These are phyloP conservation scores for Alloascoidea africana DNA, from an alignment of 805 yeast species.

Conservation along the genomic window DNA sequence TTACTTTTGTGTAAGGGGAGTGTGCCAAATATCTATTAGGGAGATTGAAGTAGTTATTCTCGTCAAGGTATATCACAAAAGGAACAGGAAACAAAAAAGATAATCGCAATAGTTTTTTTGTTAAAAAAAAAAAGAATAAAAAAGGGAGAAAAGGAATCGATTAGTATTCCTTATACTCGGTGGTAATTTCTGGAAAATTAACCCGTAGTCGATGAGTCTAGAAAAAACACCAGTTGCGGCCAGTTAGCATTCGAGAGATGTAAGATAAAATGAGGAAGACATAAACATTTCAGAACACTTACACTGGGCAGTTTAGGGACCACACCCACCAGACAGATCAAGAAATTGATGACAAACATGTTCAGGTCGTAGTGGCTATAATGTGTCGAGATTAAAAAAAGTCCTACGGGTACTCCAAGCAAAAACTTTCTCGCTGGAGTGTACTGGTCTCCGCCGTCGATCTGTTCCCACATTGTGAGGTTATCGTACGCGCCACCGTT, in stretches of 20 bases:
- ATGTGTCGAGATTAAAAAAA: constrained; percentile 80
- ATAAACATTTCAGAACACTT: not conserved
- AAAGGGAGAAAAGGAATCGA: too few relatives aligned
- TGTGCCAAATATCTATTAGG: too few relatives aligned
- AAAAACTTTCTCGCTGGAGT: constrained; percentile 93
- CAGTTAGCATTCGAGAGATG: not conserved
- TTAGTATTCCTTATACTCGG: too few relatives aligned
- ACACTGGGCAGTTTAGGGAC: constrained; percentile 69
- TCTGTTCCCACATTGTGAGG: constrained; percentile 97
- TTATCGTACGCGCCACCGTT: constrained; percentile 93
- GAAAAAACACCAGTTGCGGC: not conserved
- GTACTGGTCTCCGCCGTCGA: constrained; percentile 89
- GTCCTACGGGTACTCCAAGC: constrained; percentile 80
- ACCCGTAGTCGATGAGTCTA: constrained; percentile 19
- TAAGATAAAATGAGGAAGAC: constrained; percentile 1
- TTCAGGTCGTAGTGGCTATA: constrained; percentile 75
- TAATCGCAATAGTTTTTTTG: too few relatives aligned
- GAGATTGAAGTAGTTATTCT: too few relatives aligned
- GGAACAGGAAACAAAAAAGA: too few relatives aligned
- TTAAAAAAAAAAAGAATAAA: too few relatives aligned
- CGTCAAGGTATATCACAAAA: too few relatives aligned
- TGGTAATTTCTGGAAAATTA: constrained; percentile 11
- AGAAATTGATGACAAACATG: constrained; percentile 63
- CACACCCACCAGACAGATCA: constrained; percentile 75
- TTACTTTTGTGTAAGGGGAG: too few relatives aligned